phyloP scores from a whole-genome alignment of 2,329 filamentous ascomycete genomes.

The Cordyceps cicadae region DNA sequence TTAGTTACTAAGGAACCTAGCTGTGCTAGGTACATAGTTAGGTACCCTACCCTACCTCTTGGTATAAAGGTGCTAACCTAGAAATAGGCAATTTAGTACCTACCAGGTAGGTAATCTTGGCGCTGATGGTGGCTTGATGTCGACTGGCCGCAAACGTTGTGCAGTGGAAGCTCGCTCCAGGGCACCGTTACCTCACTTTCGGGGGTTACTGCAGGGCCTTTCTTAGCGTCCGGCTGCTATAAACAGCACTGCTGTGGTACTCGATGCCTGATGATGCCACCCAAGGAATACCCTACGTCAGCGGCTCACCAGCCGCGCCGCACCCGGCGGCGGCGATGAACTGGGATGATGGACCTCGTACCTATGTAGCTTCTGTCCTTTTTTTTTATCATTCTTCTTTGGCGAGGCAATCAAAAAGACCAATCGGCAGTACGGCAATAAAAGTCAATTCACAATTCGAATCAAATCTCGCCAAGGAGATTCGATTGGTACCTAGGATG shows the following conservation, averaged over 20 bases:
- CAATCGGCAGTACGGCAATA: no score
- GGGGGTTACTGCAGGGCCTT: neutral
- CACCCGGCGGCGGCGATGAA: neutral
- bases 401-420: no score
- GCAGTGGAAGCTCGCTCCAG: neutral
- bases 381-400: neutral
- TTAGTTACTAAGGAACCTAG: no score
- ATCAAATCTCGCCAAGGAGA: no score
- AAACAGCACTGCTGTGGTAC: neutral
- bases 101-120: neutral
- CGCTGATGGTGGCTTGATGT: neutral
- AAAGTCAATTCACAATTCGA: no score
- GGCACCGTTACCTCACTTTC: neutral
- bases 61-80: no score
- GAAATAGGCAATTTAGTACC: no score
- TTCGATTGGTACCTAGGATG: no score
- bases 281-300: neutral
- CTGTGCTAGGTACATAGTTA: no score
- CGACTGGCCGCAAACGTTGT: neutral
- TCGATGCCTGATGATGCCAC: neutral
- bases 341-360: no score
- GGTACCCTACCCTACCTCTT: no score
- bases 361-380: neutral
- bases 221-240: neutral
- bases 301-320: neutral